Evolutionary conservation across 345 rosid genomes (phyloP).

Genomic region (Aquilaria sinensis): DNA sequence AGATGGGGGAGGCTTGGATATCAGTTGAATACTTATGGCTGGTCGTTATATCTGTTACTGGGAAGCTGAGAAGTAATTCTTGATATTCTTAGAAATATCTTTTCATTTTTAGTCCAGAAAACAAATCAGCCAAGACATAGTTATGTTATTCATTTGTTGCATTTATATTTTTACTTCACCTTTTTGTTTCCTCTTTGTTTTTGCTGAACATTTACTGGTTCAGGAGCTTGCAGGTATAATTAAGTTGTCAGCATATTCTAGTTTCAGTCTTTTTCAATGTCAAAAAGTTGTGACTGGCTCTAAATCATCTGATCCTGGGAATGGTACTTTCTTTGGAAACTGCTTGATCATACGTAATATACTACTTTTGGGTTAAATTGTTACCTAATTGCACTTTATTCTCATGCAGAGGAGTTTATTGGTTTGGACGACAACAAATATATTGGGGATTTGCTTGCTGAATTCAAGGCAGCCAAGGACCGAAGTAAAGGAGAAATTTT

Average conservation of each 20-base stretch:
- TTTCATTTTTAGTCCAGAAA: too few relatives aligned
- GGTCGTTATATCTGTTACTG: too few relatives aligned
- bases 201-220: constrained; percentile 4
- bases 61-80: too few relatives aligned
- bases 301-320: constrained; percentile 82
- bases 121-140: too few relatives aligned
- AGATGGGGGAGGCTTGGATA: too few relatives aligned
- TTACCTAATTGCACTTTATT: constrained; percentile 21
- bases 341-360: constrained; percentile 8
- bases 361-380: neutral
- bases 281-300: constrained; percentile 92
- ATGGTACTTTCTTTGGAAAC: constrained; percentile 43
- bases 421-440: constrained; percentile 97
- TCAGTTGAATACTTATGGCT: too few relatives aligned
- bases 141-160: too few relatives aligned
- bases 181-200: too few relatives aligned
- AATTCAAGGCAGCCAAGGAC: constrained; percentile 90
- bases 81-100: too few relatives aligned
- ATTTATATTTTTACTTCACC: too few relatives aligned
- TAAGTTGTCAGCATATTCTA: constrained; percentile 80
- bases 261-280: constrained; percentile 94
- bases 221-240: constrained; percentile 97
- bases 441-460: constrained; percentile 87
- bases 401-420: constrained; percentile 75
- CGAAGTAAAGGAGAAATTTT: constrained; percentile 94